These are phyloP conservation scores for Hypsizygus ulmarius DNA, from an alignment of 1,284 basidiomycete genomes.

Conservation along the genomic window DNA sequence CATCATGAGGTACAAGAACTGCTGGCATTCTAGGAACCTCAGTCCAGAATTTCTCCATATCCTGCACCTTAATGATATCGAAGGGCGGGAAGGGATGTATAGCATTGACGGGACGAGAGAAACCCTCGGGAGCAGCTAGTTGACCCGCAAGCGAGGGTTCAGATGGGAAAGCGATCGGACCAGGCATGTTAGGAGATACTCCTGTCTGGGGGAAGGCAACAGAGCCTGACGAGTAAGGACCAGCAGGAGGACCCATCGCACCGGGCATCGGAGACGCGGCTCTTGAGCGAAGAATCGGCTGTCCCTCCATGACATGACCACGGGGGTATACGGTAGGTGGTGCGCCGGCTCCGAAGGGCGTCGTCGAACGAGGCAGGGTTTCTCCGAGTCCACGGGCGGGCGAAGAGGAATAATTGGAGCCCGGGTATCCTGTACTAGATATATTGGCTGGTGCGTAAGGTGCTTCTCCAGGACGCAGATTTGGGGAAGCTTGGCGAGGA, in stretches of 20 bases:
- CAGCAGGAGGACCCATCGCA: conserved; percentile 10
- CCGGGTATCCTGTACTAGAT: conserved; percentile 26
- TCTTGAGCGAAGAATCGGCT: conserved; percentile 34
- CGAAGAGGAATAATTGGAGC: conserved; percentile 33
- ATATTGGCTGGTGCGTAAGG: conserved; percentile 24
- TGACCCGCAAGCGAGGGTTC: conserved; percentile 37
- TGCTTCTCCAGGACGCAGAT: conserved; percentile 29
- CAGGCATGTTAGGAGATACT: conserved; percentile 28
- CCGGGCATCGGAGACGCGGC: conserved; percentile 29
- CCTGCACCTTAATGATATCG: conserved; percentile 63
- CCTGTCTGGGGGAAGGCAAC: conserved; percentile 24
- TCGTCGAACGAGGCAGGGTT: conserved; percentile 35
- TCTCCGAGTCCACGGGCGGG: conserved; percentile 28
- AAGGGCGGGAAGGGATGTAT: conserved; percentile 68
- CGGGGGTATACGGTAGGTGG: conserved; percentile 43
- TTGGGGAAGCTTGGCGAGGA: conserved; percentile 29
- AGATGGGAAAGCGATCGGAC: conserved; percentile 16
- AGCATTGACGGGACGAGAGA: conserved; percentile 65
- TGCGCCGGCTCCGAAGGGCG: conserved; percentile 29
- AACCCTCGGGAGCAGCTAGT: conserved; percentile 64
- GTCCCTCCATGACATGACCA: conserved; percentile 55
- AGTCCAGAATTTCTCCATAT: conserved; percentile 70
- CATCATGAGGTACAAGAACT: conserved; percentile 72
- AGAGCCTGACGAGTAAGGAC: conserved; percentile 16
- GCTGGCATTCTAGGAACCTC: conserved; percentile 66